Conservation (phyloP, 352 stramenopile genomes). For the Pythium grandisporangium region DNA sequence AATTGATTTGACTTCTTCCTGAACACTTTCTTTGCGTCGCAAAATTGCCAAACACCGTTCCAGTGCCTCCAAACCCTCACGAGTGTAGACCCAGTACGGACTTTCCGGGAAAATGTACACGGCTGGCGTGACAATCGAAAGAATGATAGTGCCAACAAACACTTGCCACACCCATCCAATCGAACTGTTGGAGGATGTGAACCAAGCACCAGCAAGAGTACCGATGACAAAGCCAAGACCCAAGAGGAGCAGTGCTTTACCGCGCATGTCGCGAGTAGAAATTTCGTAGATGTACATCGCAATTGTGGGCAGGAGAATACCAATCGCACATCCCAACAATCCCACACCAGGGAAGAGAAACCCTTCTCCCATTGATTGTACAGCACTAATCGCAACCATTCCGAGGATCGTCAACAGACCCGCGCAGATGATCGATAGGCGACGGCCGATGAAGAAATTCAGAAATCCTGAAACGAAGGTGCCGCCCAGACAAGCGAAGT, state of each 20-base stretch:
- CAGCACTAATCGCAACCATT: conserved; percentile 59
- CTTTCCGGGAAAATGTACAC: conserved; percentile 84
- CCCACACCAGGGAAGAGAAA: conserved; percentile 60
- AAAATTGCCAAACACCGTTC: conserved; percentile 64
- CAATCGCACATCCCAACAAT: conserved; percentile 42
- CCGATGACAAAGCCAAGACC: conserved; percentile 62
- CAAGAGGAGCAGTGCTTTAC: conserved; percentile 68
- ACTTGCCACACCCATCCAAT: conserved; percentile 82
- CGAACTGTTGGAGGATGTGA: conserved; percentile 57
- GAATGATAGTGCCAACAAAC: conserved; percentile 66
- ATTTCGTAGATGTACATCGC: conserved; percentile 85
- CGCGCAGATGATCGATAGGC: conserved; percentile 61
- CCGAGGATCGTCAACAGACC: conserved; percentile 58
- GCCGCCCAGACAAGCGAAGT: conserved; percentile 38
- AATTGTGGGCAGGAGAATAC: conserved; percentile 63
- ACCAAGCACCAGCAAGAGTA: conserved; percentile 51
- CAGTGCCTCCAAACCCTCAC: conserved; percentile 62
- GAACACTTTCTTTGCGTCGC: conserved; percentile 66
- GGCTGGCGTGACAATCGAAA: conserved; percentile 69
- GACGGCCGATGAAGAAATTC: conserved; percentile 69
- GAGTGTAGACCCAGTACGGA: conserved; percentile 79
- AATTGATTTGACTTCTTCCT: conserved; percentile 70
- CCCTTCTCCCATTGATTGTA: conserved; percentile 33
- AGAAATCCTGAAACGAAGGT: conserved; percentile 38
- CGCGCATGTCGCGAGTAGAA: conserved; percentile 73